Evolutionary conservation across 1,284 basidiomycete genomes (phyloP).

Genomic region (Malassezia yamatoensis): DNA sequence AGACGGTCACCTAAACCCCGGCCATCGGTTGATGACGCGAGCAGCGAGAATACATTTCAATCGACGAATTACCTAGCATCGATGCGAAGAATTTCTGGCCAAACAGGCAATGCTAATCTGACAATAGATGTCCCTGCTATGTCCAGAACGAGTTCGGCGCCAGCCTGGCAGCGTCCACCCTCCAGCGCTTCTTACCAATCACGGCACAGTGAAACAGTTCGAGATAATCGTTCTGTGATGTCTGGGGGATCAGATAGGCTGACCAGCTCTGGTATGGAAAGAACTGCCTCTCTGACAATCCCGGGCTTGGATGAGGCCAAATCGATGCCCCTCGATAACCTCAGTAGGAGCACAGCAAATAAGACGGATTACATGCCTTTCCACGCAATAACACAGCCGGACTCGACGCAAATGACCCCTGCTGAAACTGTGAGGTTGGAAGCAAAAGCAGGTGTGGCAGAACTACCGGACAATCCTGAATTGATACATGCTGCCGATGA

Average conservation of each 20-base stretch:
- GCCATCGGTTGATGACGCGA: not conserved
- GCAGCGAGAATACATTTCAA: too few relatives aligned
- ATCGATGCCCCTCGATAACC: not conserved
- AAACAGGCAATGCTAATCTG: not conserved
- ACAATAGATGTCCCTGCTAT: not conserved
- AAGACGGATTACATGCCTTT: not conserved
- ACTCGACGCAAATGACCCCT: slow-evolving; percentile 19
- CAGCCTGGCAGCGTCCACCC: slow-evolving; percentile 6
- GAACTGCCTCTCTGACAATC: not conserved
- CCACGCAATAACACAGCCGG: not conserved
- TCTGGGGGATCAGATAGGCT: not conserved
- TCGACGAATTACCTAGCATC: not conserved
- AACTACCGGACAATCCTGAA: slow-evolving; percentile 26
- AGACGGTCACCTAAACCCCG: slow-evolving; percentile 8
- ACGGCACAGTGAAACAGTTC: slow-evolving; percentile 6
- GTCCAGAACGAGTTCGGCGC: not conserved
- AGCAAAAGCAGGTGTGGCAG: slow-evolving; percentile 35
- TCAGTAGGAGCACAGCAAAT: not conserved
- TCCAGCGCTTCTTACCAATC: slow-evolving; percentile 9
- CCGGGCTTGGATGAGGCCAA: not conserved
- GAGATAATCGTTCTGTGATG: not conserved
- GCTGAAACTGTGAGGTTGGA: slow-evolving; percentile 34
- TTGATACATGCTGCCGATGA: not conserved
- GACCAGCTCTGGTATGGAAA: not conserved
- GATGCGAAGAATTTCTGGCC: not conserved